A percentile compares a stretch with the other conserved stretches of the same genome.
These are phyloP conservation scores for Xylariaceae sp. DNA, from an alignment of 2,329 filamentous ascomycete species.

Conservation along the genomic window DNA sequence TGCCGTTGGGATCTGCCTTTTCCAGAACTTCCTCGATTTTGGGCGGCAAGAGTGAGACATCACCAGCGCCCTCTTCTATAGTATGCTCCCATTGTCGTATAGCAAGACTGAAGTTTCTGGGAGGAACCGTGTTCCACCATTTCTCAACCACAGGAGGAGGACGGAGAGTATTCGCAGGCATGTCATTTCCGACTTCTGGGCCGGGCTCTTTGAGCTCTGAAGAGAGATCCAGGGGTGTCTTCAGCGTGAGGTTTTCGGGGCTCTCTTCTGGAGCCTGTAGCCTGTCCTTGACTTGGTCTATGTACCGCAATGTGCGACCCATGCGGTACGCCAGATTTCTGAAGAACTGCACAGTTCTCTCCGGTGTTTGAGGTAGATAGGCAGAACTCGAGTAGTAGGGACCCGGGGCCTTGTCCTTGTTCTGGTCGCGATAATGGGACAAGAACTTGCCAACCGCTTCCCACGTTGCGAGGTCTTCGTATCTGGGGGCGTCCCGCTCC, in stretches of 20 bases:
- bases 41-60: conserved; percentile 23
- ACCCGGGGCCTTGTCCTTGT: not conserved
- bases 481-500: conserved; percentile 21
- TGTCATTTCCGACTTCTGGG: not conserved
- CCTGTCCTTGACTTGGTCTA: conserved; percentile 21
- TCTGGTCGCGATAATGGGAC: conserved; percentile 3
- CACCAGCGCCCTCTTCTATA: conserved; percentile 21
- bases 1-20: conserved; percentile 30
- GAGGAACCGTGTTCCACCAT: conserved; percentile 25
- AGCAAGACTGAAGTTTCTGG: conserved; percentile 13
- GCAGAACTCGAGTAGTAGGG: conserved; percentile 2
- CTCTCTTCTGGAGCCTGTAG: conserved; percentile 16
- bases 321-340: conserved; percentile 38
- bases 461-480: conserved; percentile 27
- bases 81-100: conserved; percentile 21
- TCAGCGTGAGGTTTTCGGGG: not conserved
- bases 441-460: conserved; percentile 18
- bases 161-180: not conserved
- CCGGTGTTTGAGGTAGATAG: conserved; percentile 19
- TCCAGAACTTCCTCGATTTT: conserved; percentile 30
- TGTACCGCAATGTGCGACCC: conserved; percentile 33
- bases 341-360: conserved; percentile 29
- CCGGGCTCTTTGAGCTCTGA: conserved; percentile 13
- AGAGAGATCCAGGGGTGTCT: conserved; percentile 13
- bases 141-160: conserved; percentile 3